Evolutionary conservation across 257 asterid genomes (phyloP), one percentile per base, ranked within the genome.

Genomic region (Linaria vulgaris): DNA sequence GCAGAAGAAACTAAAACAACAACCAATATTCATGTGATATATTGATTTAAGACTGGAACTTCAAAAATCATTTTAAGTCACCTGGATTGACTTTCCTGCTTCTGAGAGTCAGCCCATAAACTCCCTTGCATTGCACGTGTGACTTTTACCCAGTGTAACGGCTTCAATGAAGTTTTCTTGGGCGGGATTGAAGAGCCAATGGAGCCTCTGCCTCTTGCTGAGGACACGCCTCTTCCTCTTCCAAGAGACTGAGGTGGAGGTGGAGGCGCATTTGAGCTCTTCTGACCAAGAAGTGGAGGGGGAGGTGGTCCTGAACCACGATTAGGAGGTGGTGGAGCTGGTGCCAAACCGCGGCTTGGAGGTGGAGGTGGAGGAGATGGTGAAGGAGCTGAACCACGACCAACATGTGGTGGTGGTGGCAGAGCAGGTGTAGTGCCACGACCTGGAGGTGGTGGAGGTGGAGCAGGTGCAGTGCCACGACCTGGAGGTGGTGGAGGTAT

Each of bases 111-210:
- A 62, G 98, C 98, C 98, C 98, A 92, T 74, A 92, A 68, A 78
- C 98, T 92, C 64, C 97, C 98, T 73, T 92, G 96, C 90, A 88
- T 73, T 50, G 96, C 96, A 61, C 96, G 81, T 66, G 98, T 86
- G 69, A 92, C 98, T 85, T 92, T 92, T 34, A 87, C 92, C 98
- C 98, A 92, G 63, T 92, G 97, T 70, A 92, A 85, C 55, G 98
- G 97, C 82, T 92, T 92, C 58, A 92, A 52, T 56, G 98, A 74
- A 57, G 91, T 64, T 80, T 86, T 92, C 63, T 86, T 92, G 3
- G 96, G 94, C 63, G 97, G 97, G 68, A 86, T 92, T 46, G 88
- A 77, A 68, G 89, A 73, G 69, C 81, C 88, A 55, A 61, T 63
- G 46, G 84, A 67, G 69, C 74, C 80, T 79, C 91, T 83, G 70